Base-by-base conservation (phyloP, 192 early-diverging fungal species). In the Coemansia sp. region DNA sequence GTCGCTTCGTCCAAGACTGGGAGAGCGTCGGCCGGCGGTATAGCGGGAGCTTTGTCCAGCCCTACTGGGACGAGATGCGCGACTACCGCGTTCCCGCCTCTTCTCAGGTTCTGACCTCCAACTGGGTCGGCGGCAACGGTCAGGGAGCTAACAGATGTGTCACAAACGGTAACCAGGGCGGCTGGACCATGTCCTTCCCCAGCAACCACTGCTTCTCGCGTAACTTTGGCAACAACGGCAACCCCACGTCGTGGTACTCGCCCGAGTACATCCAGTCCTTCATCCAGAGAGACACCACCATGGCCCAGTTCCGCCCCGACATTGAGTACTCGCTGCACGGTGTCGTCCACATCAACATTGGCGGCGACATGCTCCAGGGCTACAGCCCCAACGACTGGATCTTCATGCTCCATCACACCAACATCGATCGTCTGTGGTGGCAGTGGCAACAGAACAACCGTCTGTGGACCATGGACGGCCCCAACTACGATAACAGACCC, bases 1-100 rank as follows among this genome's bases (percentile, higher is more conserved):
- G 85, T 20, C 81, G 76, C 69, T 84, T 81, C 50, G 72, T 87
- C 41, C 62, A 79, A 15, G 85, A 87, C 66, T 79, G 79, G 81
- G 85, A 87, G 70, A 53, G 70, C n/a, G 81, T 76, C 22, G 72
- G 73, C 43, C 69, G 64, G 69, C 63, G 58, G 43, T 78, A 76
- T 71, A 74, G 80, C 72, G 29, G 66, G 3, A 69, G 40, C 52
- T 79, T 74, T 58, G 44, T 63, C 49, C 79, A 81, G 68, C 85
- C 85, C 29, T 87, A 87, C 75, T 87, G 85, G 85, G 85, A 87
- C 57, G 79, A 77, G 67, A 79, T 80, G 71, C 70, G 76, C 38
- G 85, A 87, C 74, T 84, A 74, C 72, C 79, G 72, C 65, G 47
- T 46, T 5, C 79, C 79, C 2, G 74, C 68, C 11, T 63, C 68